Evolutionary conservation across 805 yeast species (phyloP).

Genomic region (Candida lessepsii): DNA sequence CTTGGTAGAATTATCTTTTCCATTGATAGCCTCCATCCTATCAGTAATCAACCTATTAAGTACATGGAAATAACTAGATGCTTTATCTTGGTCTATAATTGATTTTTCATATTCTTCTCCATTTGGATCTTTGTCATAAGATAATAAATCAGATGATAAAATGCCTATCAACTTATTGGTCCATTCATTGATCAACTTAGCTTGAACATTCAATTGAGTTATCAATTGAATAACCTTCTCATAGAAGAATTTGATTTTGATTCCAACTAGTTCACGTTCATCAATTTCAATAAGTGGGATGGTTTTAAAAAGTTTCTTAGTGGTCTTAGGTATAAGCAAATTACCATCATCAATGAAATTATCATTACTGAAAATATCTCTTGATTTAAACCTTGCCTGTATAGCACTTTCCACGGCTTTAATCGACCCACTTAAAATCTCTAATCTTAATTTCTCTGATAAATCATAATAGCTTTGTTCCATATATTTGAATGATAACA

Average conservation of each 20-base stretch:
- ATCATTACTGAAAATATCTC: constrained; percentile 17
- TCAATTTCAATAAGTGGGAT: constrained; percentile 28
- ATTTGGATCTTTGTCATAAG: constrained; percentile 49
- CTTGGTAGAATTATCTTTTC: constrained; percentile 26
- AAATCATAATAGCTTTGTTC: constrained; percentile 32
- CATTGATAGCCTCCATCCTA: constrained; percentile 39
- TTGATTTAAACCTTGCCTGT: constrained; percentile 20
- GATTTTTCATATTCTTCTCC: constrained; percentile 80
- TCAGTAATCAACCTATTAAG: constrained; percentile 39
- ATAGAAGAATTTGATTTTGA: constrained; percentile 20
- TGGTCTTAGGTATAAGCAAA: constrained; percentile 29
- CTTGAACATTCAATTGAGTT: constrained; percentile 50
- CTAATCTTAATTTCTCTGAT: constrained; percentile 37
- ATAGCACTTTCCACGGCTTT: constrained; percentile 27
- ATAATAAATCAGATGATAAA: constrained; percentile 49
- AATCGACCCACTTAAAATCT: constrained; percentile 31
- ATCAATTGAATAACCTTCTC: constrained; percentile 21
- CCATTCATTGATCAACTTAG: constrained; percentile 52
- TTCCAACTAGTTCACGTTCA: constrained; percentile 18
- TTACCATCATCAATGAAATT: constrained; percentile 30
- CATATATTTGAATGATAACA: constrained; percentile 17
- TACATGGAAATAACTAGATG: constrained; percentile 56
- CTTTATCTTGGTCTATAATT: constrained; percentile 71
- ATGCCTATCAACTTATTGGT: constrained; percentile 40
- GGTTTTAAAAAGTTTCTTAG: constrained; percentile 30